These are phyloP conservation scores for Arabidopsis arenosa DNA, from an alignment of 345 rosid species.

Conservation along the genomic window DNA sequence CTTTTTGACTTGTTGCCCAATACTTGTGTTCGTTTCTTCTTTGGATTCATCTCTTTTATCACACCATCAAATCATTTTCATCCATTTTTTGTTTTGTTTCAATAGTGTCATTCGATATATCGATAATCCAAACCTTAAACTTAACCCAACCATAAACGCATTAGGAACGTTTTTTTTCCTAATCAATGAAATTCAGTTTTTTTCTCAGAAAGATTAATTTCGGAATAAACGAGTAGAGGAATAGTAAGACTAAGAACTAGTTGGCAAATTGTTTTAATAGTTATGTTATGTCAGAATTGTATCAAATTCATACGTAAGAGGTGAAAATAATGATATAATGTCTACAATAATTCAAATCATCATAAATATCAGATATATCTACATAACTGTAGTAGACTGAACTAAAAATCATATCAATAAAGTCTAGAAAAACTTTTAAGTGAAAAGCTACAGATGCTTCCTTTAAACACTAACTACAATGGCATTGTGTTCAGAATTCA, in stretches of 20 bases:
- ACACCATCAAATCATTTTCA: not conserved
- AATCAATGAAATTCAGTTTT: not conserved
- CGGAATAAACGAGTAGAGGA: not conserved
- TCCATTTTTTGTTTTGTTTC: conserved; percentile 2
- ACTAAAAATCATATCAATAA: conserved; percentile 20
- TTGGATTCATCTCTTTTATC: conserved; percentile 33
- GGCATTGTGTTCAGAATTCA: conserved; percentile 22
- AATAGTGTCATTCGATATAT: not conserved
- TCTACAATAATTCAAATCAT: not conserved
- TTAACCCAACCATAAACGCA: not conserved
- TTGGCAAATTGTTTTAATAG: not conserved
- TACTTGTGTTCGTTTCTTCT: conserved; percentile 39
- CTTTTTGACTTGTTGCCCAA: conserved; percentile 43
- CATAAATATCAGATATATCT: not conserved
- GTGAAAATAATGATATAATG: not conserved
- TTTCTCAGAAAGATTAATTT: not conserved
- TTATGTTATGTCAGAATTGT: not conserved
- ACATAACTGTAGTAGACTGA: conserved; percentile 21
- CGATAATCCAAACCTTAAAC: conserved; percentile 1
- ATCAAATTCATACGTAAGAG: not conserved
- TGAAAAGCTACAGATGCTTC: conserved; percentile 25
- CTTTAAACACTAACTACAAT: conserved; percentile 38
- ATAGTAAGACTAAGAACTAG: not conserved
- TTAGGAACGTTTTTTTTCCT: not conserved
- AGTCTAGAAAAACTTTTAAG: conserved; percentile 19